phyloP scores from a whole-genome alignment of 1,284 basidiomycete genomes.

The Ustilago shanxiensis region DNA sequence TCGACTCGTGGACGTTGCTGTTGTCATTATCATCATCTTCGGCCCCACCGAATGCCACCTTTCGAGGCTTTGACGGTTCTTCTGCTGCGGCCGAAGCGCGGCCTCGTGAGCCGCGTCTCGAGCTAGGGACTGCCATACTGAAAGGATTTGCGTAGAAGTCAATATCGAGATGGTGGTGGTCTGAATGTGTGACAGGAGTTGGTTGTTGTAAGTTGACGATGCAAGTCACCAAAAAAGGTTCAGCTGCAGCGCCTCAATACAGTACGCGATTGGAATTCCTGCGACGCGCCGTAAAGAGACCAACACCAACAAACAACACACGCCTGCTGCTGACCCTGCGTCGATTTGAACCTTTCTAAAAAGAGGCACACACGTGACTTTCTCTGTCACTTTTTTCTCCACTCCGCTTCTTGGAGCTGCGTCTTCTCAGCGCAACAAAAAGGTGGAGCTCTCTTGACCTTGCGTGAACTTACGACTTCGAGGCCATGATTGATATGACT shows the following conservation, averaged over 20 bases:
- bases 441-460: not conserved
- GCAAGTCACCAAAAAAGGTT: not conserved
- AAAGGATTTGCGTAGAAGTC: too few relatives aligned
- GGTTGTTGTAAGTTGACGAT: not conserved
- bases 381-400: constrained; percentile 2
- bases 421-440: too few relatives aligned
- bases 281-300: constrained; percentile 30
- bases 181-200: too few relatives aligned
- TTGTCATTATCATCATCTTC: constrained; percentile 13
- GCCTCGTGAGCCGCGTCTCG: constrained; percentile 27
- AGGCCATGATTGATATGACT: not conserved
- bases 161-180: too few relatives aligned
- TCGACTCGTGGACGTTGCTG: constrained; percentile 1
- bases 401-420: not conserved
- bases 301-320: constrained; percentile 24
- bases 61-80: constrained; percentile 22
- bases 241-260: constrained; percentile 8
- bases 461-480: not conserved
- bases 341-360: constrained; percentile 9
- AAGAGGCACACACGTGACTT: constrained; percentile 46
- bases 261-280: constrained; percentile 9
- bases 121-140: constrained; percentile 24
- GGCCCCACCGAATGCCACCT: constrained; percentile 36
- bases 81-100: constrained; percentile 18
- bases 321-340: constrained; percentile 1